Evolutionary conservation across 768 basidiomycete genomes (phyloP), one percentile per base, ranked within the genome.

Genomic region (Coprinellus aureogranulatus): DNA sequence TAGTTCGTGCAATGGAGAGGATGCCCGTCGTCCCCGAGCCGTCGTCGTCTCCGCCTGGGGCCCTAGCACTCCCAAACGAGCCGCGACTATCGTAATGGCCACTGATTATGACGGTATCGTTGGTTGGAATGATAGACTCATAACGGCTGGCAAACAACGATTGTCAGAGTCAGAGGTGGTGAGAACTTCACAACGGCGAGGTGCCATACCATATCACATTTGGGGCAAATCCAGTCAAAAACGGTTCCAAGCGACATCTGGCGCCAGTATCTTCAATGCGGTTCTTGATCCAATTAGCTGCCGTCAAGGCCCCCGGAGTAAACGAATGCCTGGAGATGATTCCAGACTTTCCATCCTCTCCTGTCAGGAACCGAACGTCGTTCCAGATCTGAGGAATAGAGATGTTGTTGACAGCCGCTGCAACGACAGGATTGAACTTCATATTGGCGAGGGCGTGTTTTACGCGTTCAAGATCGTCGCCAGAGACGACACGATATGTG

Each of bases 71-170:
- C 11, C 94, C 94, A 67, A 93, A 96, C 0, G 89, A 89, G 18
- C 94, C 94, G 37, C 94, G 87, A 45, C 89, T 92, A 67, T 97
- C 93, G 66, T 95, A 97, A 69, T 96, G 94, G 2, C 87, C 91
- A 56, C 88, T 88, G 52, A 96, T 75, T 48, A 97, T 76, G 42
- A 94, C 83, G 1, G 79, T 86, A 26, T 85, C 78, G 34, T 77
- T 84, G 2, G 85, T 85, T 37, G 86, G 75, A 44, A 73, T 75
- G n/a, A 75, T 72, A 6, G 83, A 70, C 2, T 75, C 54, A 63
- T 90, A 91, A 42, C 82, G 78, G 67, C 90, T 89, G 34, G 8
- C 34, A 34, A 57, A 18, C 30, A 46, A 53, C 20, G 8, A 55
- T 42, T n/a, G 48, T 3, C 27, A 26, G 6, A 44, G 26, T 16